Conservation (phyloP, 768 basidiomycete genomes). For the Mycena indigotica region DNA sequence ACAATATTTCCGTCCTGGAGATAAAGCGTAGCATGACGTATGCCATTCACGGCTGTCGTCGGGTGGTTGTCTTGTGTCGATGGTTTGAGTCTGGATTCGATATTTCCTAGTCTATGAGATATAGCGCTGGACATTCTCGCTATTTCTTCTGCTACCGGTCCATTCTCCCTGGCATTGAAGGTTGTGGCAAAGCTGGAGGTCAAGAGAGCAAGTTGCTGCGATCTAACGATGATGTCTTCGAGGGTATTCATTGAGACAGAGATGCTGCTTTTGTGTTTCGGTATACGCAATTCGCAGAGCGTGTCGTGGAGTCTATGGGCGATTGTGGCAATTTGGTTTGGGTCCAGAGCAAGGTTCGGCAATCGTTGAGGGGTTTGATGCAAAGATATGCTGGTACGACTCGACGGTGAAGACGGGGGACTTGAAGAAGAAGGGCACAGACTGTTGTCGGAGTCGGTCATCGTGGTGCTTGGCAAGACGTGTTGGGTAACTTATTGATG, state of each 20-base stretch:
- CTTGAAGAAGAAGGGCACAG: not conserved
- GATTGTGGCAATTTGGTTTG: slow-evolving; percentile 12
- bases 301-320: slow-evolving; percentile 16
- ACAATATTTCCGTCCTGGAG: slow-evolving; percentile 36
- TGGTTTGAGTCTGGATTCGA: not conserved
- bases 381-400: no score
- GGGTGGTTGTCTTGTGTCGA: not conserved
- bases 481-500: not conserved
- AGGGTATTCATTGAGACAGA: slow-evolving; percentile 4
- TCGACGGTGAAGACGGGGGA: no score
- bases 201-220: not conserved
- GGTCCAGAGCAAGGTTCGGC: slow-evolving; percentile 4
- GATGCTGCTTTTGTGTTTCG: slow-evolving; percentile 13
- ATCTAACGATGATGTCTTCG: slow-evolving; percentile 5
- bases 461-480: not conserved
- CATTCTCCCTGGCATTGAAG: no score
- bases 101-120: not conserved
- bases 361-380: no score
- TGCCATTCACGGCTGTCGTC: slow-evolving; percentile 20
- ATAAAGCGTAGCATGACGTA: slow-evolving; percentile 26
- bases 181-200: not conserved
- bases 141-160: not conserved
- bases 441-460: not conserved
- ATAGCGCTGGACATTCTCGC: not conserved
- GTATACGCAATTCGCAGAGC: not conserved